Evolutionary conservation across 202 grass and related monocot species (phyloP).

Genomic region (Elaeis oleifera): DNA sequence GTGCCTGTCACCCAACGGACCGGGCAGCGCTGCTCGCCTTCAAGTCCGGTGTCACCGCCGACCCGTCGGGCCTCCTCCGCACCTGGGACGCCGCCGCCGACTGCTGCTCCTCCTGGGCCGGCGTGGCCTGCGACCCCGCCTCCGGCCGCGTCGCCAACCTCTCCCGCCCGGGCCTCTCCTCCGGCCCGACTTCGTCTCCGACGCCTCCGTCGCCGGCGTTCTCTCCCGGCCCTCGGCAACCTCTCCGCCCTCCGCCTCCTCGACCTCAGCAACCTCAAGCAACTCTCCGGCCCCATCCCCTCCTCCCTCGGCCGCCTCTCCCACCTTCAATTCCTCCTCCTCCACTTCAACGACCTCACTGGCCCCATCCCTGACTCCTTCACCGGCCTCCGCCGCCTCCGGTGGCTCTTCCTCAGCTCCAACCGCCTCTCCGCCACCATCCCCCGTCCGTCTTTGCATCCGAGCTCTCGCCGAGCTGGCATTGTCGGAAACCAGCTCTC

Average conservation of each 20-base stretch:
- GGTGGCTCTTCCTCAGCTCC: slow-evolving; percentile 26
- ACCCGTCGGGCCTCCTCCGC: slow-evolving; percentile 27
- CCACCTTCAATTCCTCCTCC: slow-evolving; percentile 24
- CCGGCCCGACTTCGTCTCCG: slow-evolving; percentile 10
- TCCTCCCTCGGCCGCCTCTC: slow-evolving; percentile 29
- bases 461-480: slow-evolving; percentile 13
- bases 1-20: slow-evolving; percentile 31
- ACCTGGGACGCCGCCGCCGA: slow-evolving; percentile 25
- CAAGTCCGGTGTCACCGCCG: slow-evolving; percentile 20
- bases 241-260: slow-evolving; percentile 29
- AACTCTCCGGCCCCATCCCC: slow-evolving; percentile 27
- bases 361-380: slow-evolving; percentile 27
- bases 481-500: slow-evolving; percentile 29
- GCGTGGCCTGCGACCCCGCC: slow-evolving; percentile 25
- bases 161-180: slow-evolving; percentile 17
- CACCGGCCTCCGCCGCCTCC: slow-evolving; percentile 20
- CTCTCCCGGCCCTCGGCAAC: slow-evolving; percentile 33
- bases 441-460: slow-evolving; percentile 29
- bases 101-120: slow-evolving; percentile 29
- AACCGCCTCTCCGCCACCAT: slow-evolving; percentile 35
- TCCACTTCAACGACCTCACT: slow-evolving; percentile 29
- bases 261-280: slow-evolving; percentile 27
- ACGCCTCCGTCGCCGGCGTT: slow-evolving; percentile 22
- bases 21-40: slow-evolving; percentile 25
- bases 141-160: slow-evolving; percentile 28